Evolutionary conservation across 805 yeast genomes (phyloP), one percentile per base, ranked within the genome.

Genomic region (Nakazawaea wickerhamii): DNA sequence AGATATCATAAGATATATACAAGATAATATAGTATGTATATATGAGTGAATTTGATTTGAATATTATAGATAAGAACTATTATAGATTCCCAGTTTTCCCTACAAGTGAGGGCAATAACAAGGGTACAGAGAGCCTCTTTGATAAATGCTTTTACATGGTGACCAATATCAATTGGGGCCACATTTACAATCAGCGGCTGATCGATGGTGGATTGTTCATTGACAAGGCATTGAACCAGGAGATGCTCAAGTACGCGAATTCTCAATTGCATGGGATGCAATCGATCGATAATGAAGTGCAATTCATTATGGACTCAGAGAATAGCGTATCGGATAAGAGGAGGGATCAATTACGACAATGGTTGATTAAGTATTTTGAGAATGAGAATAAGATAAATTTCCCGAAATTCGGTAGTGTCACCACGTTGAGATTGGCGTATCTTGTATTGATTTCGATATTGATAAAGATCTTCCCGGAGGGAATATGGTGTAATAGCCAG

Each of bases 291-390:
- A 19, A 15, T 18, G 28, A 41, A 25, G 44, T 36, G 15, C 37
- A 41, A 13, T 23, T 36, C 9, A 36, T 41, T n/a, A n/a, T 41
- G 31, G 9, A 19, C 18, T 7, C 36, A 13, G 44, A 41, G 23
- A 13, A 23, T 8, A 20, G 9, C 20, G 15, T 11, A 4, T 11
- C 20, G 18, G 30, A 17, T n/a, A 28, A 30, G 27, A 28, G 44
- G 19, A 15, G 14, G 5, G 7, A 22, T 20, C 36, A 36, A 14
- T 36, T 41, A 20, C 13, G 22, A n/a, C 17, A 21, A 3, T 41
- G 44, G 44, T 30, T 41, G 19, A 20, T 41, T 11, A 30, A 41
- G 7, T 41, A 41, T 34, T 41, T 41, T 36, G 36, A 23, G 8
- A 22, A 30, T 4, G 21, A 41, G 22, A 41, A 41, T 18, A 28